Conservation (phyloP, 371 early-diverging fungal species). For the Coemansia sp. region DNA sequence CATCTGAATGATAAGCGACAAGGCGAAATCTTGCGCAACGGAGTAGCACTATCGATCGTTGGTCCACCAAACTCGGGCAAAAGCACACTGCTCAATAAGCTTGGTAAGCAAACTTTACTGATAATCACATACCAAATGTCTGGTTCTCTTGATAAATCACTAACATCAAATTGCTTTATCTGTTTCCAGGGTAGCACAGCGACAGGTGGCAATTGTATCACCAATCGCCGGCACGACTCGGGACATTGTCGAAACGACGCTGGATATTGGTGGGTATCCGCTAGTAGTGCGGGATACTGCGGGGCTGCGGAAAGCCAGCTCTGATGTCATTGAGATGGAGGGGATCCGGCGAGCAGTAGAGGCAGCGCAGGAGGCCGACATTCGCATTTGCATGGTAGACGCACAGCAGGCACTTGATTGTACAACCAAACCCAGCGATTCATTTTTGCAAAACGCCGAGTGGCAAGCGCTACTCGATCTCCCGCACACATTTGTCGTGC, state of each 20-base stretch:
- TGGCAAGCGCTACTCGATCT: conserved; percentile 49
- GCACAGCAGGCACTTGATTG: neutral
- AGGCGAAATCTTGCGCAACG: conserved; percentile 60
- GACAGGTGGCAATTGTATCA: conserved; percentile 80
- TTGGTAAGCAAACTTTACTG: conserved; percentile 53
- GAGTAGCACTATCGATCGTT: conserved; percentile 67
- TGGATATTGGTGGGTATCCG: conserved; percentile 76
- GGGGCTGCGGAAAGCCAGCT: conserved; percentile 61
- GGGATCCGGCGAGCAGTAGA: conserved; percentile 69
- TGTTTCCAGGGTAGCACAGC: conserved; percentile 54
- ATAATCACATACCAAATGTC: neutral
- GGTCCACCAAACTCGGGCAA: conserved; percentile 86
- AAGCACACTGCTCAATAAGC: conserved; percentile 69
- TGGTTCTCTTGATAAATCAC: neutral
- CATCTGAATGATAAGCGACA: conserved; percentile 67
- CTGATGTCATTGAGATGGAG: conserved; percentile 69
- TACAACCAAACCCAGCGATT: neutral
- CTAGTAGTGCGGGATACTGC: conserved; percentile 77
- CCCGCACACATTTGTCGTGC: conserved; percentile 60
- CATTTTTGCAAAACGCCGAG: conserved; percentile 2
- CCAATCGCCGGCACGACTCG: conserved; percentile 78
- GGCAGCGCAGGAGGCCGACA: conserved; percentile 37
- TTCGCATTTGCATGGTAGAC: conserved; percentile 40
- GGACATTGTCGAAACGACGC: conserved; percentile 71
- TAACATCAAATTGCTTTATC: neutral